Evolutionary conservation across 306 rosid species (phyloP).

Genomic region (Begonia masoniana): DNA sequence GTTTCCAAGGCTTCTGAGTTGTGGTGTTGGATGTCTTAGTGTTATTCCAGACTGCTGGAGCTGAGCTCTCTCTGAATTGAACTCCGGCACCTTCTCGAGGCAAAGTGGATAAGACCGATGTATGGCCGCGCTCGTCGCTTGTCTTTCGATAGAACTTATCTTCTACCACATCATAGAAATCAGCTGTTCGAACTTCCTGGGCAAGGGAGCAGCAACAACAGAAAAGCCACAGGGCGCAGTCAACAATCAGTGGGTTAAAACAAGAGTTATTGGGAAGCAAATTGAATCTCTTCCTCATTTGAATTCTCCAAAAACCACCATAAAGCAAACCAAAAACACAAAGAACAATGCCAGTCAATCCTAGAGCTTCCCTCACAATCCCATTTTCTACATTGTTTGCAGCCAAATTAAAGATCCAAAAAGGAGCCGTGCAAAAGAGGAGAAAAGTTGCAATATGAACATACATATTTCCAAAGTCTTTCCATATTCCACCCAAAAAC

Average conservation of each 20-base stretch:
- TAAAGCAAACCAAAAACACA: slow-evolving; percentile 36
- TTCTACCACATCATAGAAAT: slow-evolving; percentile 24
- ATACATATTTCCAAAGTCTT: slow-evolving; percentile 39
- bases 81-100: slow-evolving; percentile 22
- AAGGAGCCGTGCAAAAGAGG: slow-evolving; percentile 45
- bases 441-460: slow-evolving; percentile 34
- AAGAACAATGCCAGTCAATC: slow-evolving; percentile 23
- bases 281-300: slow-evolving; percentile 38
- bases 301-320: slow-evolving; percentile 55
- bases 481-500: slow-evolving; percentile 38
- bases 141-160: slow-evolving; percentile 16
- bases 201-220: slow-evolving; percentile 56
- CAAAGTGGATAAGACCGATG: slow-evolving; percentile 19
- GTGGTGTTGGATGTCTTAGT: slow-evolving; percentile 15
- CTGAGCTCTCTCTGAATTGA: slow-evolving; percentile 14
- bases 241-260: slow-evolving; percentile 29
- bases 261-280: slow-evolving; percentile 24
- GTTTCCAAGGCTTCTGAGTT: slow-evolving; percentile 9
- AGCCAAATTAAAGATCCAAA: slow-evolving; percentile 34
- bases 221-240: slow-evolving; percentile 38
- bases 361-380: slow-evolving; percentile 17
- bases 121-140: neutral
- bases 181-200: slow-evolving; percentile 43
- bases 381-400: slow-evolving; percentile 28
- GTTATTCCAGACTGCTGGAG: slow-evolving; percentile 13